Base-by-base conservation (phyloP, 2,329 filamentous ascomycete genomes). In the Phialophora expanda region DNA sequence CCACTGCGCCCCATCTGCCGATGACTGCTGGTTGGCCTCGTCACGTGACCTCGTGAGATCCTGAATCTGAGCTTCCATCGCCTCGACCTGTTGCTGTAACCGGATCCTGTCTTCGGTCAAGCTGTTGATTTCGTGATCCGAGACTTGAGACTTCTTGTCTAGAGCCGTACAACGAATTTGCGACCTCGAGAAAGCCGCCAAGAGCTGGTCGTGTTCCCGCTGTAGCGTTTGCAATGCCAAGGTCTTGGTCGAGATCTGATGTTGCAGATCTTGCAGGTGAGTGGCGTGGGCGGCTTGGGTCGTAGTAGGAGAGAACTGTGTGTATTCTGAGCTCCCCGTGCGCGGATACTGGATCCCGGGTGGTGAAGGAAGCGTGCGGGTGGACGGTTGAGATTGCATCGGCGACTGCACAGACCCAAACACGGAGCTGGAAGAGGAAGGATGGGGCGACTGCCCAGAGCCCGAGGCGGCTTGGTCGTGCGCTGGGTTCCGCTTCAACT, bases 181-280 rank as follows among this genome's bases (percentile, higher is more conserved):
- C 66, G 69, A 67, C 28, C 67, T 51, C 34, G 83, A 81, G 24
- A 84, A 80, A 28, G 83, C 84, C 22, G 83, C 78, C 3, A 86
- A 77, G 3, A 86, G 76, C 54, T 78, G 79, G 61, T 84, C 79
- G 70, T 86, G 83, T 73, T 86, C 84, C n/a, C 78, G 77, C 70
- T 85, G 83, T 6, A 86, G 75, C 1, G 82, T 84, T 66, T 84
- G 81, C 24, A 85, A 77, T 12, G 81, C 80, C 20, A 85, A 75
- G 4, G 84, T 82, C 69, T 85, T 85, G 64, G 85, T 76, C 17
- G 81, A 84, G 44, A 85, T 78, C 71, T 85, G 82, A 70, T 85
- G 83, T 69, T 85, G 84, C 7, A 86, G 76, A 57, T 83, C 81
- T 57, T 82, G 78, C 22, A 83, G 74, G 62, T 82, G 80, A 17